These are phyloP conservation scores for Hemisphaericaspora subhashii DNA, from an alignment of 1,139 yeast species.

Conservation along the genomic window DNA sequence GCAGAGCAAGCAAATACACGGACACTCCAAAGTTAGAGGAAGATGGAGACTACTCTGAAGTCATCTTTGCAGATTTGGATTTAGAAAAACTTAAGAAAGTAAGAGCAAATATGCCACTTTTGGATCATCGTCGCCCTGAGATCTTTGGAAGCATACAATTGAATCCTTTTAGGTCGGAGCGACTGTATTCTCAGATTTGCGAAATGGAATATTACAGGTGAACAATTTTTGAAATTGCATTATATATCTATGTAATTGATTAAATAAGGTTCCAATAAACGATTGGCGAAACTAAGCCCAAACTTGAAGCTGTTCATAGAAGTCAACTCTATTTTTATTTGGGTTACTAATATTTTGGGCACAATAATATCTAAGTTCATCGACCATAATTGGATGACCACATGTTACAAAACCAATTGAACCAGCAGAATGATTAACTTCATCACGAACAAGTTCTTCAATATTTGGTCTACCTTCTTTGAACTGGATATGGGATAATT, in stretches of 20 bases:
- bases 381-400: conserved; percentile 51
- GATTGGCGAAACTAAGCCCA: conserved; percentile 20
- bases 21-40: conserved; percentile 29
- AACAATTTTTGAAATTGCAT: too few relatives aligned
- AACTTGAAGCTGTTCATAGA: conserved; percentile 45
- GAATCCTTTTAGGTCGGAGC: background rate
- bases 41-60: conserved; percentile 52
- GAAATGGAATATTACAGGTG: too few relatives aligned
- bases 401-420: conserved; percentile 48
- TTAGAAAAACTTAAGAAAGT: conserved; percentile 45
- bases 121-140: conserved; percentile 60
- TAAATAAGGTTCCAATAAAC: background rate
- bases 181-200: too few relatives aligned
- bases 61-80: conserved; percentile 74
- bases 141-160: conserved; percentile 6
- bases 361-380: conserved; percentile 40
- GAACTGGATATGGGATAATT: conserved; percentile 25
- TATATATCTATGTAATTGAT: too few relatives aligned
- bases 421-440: conserved; percentile 32
- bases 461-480: conserved; percentile 36
- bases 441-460: conserved; percentile 24
- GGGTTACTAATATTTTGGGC: conserved; percentile 24
- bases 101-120: conserved; percentile 70
- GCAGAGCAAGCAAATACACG: conserved; percentile 45
- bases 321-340: conserved; percentile 39